Evolutionary conservation across 2,329 filamentous ascomycete species (phyloP).

Genomic region (Trichoderma pleuroti): DNA sequence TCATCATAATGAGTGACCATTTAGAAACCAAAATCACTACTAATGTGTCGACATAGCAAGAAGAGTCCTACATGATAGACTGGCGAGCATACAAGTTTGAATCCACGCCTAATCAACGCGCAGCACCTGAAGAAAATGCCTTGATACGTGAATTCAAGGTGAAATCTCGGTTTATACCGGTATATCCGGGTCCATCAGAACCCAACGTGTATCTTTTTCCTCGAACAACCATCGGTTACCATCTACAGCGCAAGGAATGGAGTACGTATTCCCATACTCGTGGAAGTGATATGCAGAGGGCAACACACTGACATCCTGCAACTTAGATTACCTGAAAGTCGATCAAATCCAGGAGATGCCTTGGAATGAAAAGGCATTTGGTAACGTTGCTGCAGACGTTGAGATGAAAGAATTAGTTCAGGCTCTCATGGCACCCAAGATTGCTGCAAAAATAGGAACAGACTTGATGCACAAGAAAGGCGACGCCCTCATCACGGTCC

Average conservation of each 20-base stretch:
- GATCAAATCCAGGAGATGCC: background rate
- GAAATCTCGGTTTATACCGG: background rate
- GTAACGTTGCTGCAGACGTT: background rate
- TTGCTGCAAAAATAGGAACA: constrained; percentile 22
- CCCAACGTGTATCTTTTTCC: background rate
- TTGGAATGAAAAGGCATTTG: background rate
- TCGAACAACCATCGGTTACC: background rate
- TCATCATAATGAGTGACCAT: background rate
- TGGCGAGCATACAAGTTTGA: background rate
- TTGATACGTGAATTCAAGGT: background rate
- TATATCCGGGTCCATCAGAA: background rate
- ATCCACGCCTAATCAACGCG: accelerated
- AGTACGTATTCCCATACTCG: background rate
- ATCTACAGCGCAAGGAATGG: background rate
- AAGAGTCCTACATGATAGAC: background rate
- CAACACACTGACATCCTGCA: background rate
- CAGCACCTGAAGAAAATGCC: background rate
- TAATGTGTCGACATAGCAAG: background rate
- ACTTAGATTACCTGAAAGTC: background rate
- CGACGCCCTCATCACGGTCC: constrained; percentile 41
- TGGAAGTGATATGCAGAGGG: background rate
- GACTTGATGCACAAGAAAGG: constrained; percentile 45
- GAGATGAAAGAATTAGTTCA: background rate
- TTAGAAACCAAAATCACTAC: background rate
- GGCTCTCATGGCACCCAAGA: constrained; percentile 11